Conservation (phyloP, 768 basidiomycete species). For the Agaricus blazei region DNA sequence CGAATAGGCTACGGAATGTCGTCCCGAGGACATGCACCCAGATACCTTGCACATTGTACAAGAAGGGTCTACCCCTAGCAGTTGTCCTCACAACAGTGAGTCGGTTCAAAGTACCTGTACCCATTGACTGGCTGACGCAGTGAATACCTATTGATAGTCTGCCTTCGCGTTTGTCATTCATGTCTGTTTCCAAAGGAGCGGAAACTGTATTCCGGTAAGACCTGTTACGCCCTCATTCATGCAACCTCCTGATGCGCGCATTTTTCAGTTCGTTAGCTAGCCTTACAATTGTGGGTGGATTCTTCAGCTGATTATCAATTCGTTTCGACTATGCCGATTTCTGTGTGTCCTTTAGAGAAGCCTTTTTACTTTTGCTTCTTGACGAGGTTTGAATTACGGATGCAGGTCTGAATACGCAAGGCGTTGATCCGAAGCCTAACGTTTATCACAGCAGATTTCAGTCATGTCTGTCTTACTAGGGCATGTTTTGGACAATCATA, state of each 20-base stretch:
- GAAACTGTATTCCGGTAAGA: conserved; percentile 53
- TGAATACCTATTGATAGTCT: conserved; percentile 19
- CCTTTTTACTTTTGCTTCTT: neutral
- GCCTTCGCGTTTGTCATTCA: conserved; percentile 52
- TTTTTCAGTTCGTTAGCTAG: conserved; percentile 58
- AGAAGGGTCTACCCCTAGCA: conserved; percentile 41
- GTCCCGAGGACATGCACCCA: conserved; percentile 46
- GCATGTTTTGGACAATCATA: conserved; percentile 55
- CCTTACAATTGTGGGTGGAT: conserved; percentile 63
- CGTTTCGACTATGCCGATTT: conserved; percentile 72
- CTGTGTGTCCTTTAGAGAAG: conserved; percentile 31
- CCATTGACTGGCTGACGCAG: neutral
- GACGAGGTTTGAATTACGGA: conserved; percentile 25
- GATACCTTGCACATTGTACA: conserved; percentile 39
- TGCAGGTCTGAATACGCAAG: conserved; percentile 60
- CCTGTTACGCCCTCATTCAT: neutral
- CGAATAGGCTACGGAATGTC: conserved; percentile 50
- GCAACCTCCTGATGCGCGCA: neutral
- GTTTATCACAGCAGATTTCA: conserved; percentile 59
- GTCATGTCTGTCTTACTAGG: conserved; percentile 69
- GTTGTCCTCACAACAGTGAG: conserved; percentile 32
- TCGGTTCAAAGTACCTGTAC: neutral
- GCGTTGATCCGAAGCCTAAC: conserved; percentile 54
- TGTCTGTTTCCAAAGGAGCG: conserved; percentile 55
- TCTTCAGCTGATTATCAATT: conserved; percentile 63